A percentile compares a stretch with the other conserved stretches of the same genome.
phyloP scores from a whole-genome alignment of 2,329 filamentous ascomycete genomes.

The Aspergillaceae sp. region DNA sequence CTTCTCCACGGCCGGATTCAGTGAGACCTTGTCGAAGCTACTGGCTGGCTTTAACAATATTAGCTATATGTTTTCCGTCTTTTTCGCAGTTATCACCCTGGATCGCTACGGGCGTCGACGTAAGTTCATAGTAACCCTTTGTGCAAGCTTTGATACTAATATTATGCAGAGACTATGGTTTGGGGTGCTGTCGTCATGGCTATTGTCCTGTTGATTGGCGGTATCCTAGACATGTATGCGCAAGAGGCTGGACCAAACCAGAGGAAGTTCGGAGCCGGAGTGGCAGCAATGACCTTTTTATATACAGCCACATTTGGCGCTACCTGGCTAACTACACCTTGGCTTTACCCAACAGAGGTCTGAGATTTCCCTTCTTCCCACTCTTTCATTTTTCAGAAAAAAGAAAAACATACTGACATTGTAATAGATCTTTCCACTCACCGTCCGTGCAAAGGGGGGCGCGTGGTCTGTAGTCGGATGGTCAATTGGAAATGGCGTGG shows the following conservation, averaged over 20 bases:
- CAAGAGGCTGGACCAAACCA: constrained; percentile 33
- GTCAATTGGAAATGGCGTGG: constrained; percentile 56
- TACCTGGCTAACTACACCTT: constrained; percentile 50
- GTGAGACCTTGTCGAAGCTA: constrained; percentile 49
- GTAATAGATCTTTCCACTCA: constrained; percentile 52
- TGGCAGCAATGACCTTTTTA: constrained; percentile 58
- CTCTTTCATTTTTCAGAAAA: background rate
- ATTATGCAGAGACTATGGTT: constrained; percentile 36
- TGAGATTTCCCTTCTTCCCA: background rate
- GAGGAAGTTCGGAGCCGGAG: constrained; percentile 50
- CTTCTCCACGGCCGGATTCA: constrained; percentile 51
- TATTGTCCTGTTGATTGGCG: constrained; percentile 55
- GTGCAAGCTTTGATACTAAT: background rate
- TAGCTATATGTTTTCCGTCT: constrained; percentile 49
- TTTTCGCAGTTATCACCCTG: constrained; percentile 59
- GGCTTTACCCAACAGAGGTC: constrained; percentile 55
- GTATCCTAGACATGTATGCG: constrained; percentile 45
- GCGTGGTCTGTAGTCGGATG: constrained; percentile 64
- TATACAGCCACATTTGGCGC: constrained; percentile 55
- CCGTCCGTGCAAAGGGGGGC: constrained; percentile 61
- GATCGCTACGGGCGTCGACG: constrained; percentile 57
- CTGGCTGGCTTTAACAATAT: constrained; percentile 48
- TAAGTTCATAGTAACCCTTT: background rate
- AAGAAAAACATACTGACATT: background rate
- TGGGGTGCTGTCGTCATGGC: constrained; percentile 55